Percentiles rank a stretch among this genome's conserved stretches.
Conservation (phyloP, 116 monocot species). For the Zostera marina region DNA sequence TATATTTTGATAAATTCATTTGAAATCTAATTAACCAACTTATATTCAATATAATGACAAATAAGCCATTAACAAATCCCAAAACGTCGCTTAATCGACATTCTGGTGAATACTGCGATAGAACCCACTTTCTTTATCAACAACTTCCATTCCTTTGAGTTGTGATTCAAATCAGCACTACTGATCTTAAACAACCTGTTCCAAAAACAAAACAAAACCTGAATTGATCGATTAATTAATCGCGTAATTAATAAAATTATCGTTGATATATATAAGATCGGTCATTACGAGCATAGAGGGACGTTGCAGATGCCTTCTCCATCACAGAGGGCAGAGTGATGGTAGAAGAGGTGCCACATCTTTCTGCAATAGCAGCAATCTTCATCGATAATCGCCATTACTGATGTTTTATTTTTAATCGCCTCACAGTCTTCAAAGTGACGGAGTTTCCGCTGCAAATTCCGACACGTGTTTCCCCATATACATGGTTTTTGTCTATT, state of each 20-base stretch:
- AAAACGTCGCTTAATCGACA: no score
- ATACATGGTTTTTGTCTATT: constrained; percentile 15
- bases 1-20: no score
- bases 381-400: constrained; percentile 2
- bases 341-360: constrained; percentile 65
- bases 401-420: constrained; percentile 15
- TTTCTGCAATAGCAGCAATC: constrained; percentile 37
- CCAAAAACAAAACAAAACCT: neutral
- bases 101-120: constrained; percentile 30
- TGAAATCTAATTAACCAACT: no score
- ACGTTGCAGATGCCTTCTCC: constrained; percentile 32
- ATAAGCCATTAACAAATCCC: no score
- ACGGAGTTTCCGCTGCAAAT: constrained; percentile 43
- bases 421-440: constrained; percentile 47
- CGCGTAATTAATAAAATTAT: no score
- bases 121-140: constrained; percentile 41
- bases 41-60: no score
- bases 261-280: no score
- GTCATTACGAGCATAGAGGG: constrained; percentile 62
- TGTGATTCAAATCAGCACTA: constrained; percentile 11
- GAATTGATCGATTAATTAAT: no score
- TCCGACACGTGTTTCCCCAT: constrained; percentile 25
- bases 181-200: constrained; percentile 34
- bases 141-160: constrained; percentile 32
- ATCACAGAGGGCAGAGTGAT: constrained; percentile 56